Evolutionary conservation across 2,329 filamentous ascomycete genomes (phyloP), one percentile per base, ranked within the genome.

Genomic region (Escovopsis weberi): DNA sequence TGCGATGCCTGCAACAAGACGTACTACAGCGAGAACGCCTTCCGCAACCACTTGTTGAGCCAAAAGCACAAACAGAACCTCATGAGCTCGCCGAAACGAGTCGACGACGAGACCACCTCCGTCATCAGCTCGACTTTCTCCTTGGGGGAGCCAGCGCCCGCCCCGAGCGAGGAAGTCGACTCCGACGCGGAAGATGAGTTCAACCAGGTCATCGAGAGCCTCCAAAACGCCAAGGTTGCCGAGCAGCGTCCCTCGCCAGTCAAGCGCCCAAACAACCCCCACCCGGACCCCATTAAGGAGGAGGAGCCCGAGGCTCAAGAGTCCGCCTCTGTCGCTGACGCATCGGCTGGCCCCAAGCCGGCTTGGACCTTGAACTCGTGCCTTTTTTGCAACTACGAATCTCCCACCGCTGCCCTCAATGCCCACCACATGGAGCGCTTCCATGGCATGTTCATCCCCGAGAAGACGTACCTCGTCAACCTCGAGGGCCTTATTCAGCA

Each of bases 1-100:
- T 98, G 91, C 62, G 69, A 78, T 3, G 73, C 80, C 18, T 98
- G 91, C 67, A 75, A 83, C 55, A 94, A 94, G 68, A 87, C 83
- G 12, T 98, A 94, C 63, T 96, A 82, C 68, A 96, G 88, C 64
- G 85, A 95, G 58, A 95, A 95, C 65, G 89, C 91, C 32, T 96
- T 83, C 63, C 78, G 81, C 57, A 98, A 96, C 63, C 91, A 98
- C 58, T 61, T 96, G 44, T 80, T 79, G 45, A 95, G 88, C 65
- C 80, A 85, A 53, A 94, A 94, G 63, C 91, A 98, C 64, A 85
- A 80, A 62, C 50, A 53, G 32, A 64, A 62, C 44, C 71, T 82
- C 45, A 69, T 74, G 30, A 68, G 69, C 36, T 54, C 63, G 38
- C 59, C 60, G 23, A 56, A 59, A 32, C 60, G 60, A 41, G 62